A percentile compares a stretch with the other conserved stretches of the same genome.
Conservation (phyloP, 805 yeast genomes). For the Blastobotrys peoriensis region DNA sequence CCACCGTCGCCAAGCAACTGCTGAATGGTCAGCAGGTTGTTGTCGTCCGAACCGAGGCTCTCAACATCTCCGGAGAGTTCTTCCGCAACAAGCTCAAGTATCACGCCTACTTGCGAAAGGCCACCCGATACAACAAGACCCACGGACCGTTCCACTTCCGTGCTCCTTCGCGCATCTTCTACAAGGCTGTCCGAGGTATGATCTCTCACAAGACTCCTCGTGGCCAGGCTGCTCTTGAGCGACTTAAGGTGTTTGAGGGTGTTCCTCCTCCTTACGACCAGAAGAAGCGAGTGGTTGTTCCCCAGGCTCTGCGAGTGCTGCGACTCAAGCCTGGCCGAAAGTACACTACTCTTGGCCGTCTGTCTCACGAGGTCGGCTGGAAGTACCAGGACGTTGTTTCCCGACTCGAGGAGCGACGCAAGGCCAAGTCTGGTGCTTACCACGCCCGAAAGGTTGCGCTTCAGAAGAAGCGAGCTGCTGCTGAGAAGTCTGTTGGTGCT, state of each 20-base stretch:
- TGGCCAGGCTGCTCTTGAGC: constrained; percentile 99
- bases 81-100: constrained; percentile 99
- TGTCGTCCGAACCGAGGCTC: constrained; percentile 92
- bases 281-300: constrained; percentile 99
- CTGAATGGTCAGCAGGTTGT: constrained; percentile 97
- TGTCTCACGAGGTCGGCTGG: constrained; percentile 98
- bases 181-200: constrained; percentile 99
- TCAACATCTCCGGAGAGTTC: constrained; percentile 99
- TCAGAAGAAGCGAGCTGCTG: constrained; percentile 84
- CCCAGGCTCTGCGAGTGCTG: constrained; percentile 98
- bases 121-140: constrained; percentile 96
- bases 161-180: constrained; percentile 99
- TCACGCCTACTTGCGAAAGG: constrained; percentile 99
- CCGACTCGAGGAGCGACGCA: constrained; percentile 98
- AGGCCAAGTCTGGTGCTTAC: constrained; percentile 98
- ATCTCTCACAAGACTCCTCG: constrained; percentile 99
- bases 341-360: constrained; percentile 97
- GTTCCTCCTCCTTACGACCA: constrained; percentile 99
- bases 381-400: constrained; percentile 98
- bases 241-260: constrained; percentile 99
- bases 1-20: constrained; percentile 96
- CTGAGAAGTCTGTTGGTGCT: constrained; percentile 80
- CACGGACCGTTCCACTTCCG: constrained; percentile 99
- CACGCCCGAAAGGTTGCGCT: constrained; percentile 98
- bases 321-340: constrained; percentile 99